These are phyloP conservation scores for Aspergillus sp. DNA, from an alignment of 2,329 filamentous ascomycete genomes.

Conservation along the genomic window DNA sequence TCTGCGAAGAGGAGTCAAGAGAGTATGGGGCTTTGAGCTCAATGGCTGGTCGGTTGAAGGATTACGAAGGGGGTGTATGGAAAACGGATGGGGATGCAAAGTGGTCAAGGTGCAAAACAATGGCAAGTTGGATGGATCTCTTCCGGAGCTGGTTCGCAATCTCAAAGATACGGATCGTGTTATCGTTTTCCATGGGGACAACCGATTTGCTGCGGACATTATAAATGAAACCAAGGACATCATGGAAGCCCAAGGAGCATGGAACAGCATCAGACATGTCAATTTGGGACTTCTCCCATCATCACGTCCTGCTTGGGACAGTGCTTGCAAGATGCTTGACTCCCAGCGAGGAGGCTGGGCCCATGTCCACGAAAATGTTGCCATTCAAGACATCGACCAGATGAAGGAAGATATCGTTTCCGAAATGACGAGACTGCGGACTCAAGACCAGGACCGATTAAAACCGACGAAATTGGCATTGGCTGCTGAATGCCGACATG, in stretches of 20 bases:
- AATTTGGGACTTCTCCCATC: conserved; percentile 56
- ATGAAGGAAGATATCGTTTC: conserved; percentile 34
- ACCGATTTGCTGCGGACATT: conserved; percentile 48
- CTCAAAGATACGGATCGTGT: conserved; percentile 49
- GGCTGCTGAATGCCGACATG: conserved; percentile 34
- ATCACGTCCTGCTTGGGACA: conserved; percentile 46
- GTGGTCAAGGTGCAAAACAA: conserved; percentile 46
- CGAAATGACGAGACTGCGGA: conserved; percentile 32
- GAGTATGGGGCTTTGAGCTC: conserved; percentile 82
- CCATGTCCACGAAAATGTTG: conserved; percentile 59
- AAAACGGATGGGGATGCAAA: conserved; percentile 61
- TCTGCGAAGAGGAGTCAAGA: conserved; percentile 59
- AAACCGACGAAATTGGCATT: background rate
- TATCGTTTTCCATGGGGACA: conserved; percentile 66
- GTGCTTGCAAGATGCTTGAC: conserved; percentile 47
- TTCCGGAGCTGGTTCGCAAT: conserved; percentile 27
- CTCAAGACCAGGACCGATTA: conserved; percentile 3
- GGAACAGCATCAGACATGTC: conserved; percentile 48
- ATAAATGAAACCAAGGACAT: conserved; percentile 26
- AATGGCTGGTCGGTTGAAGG: conserved; percentile 87
- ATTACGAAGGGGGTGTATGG: conserved; percentile 66
- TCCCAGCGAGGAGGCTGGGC: conserved; percentile 48
- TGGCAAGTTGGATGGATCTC: conserved; percentile 11
- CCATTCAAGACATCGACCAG: conserved; percentile 38
- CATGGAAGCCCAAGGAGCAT: conserved; percentile 26